A percentile compares a stretch with the other conserved stretches of the same genome.
Conservation (phyloP, 495 filamentous ascomycete genomes). For the Tetracladium marchalianum region DNA sequence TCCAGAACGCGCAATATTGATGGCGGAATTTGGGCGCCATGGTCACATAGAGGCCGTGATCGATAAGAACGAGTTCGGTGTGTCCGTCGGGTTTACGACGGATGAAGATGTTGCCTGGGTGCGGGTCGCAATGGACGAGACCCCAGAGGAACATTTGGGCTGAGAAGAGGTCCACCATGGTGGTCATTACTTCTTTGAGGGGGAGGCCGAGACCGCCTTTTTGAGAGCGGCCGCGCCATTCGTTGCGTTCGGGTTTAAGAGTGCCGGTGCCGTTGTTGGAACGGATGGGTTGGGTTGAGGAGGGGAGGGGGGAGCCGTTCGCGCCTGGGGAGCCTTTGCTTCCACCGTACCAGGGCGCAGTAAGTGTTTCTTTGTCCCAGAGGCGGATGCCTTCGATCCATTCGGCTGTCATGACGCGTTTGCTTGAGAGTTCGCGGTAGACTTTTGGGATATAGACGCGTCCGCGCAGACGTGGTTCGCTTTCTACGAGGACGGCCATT, state of each 20-base stretch:
- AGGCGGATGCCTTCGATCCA: slow-evolving; percentile 93
- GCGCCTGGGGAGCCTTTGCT: slow-evolving; percentile 68
- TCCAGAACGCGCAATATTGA: slow-evolving; percentile 91
- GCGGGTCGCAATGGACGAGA: slow-evolving; percentile 87
- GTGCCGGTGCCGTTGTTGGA: slow-evolving; percentile 30
- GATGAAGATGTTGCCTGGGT: slow-evolving; percentile 96
- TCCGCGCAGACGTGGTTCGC: slow-evolving; percentile 64
- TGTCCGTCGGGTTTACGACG: slow-evolving; percentile 71
- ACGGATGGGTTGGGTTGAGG: slow-evolving; percentile 35
- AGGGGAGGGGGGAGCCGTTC: slow-evolving; percentile 53
- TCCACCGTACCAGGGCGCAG: slow-evolving; percentile 64
- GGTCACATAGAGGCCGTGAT: slow-evolving; percentile 91
- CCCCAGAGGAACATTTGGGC: slow-evolving; percentile 98
- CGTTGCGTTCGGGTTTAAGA: slow-evolving; percentile 68
- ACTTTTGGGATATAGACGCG: slow-evolving; percentile 83
- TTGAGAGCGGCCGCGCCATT: slow-evolving; percentile 62
- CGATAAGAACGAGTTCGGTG: slow-evolving; percentile 87
- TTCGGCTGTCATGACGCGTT: slow-evolving; percentile 84
- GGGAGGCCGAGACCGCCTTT: slow-evolving; percentile 75
- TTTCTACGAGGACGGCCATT: slow-evolving; percentile 68
- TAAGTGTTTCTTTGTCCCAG: slow-evolving; percentile 78
- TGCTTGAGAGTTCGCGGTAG: slow-evolving; percentile 71
- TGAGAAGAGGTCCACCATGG: slow-evolving; percentile 89
- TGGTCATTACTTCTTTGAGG: slow-evolving; percentile 82
- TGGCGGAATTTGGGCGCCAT: slow-evolving; percentile 77